Base-by-base conservation (phyloP, 371 early-diverging fungal species). In the Lichtheimia corymbifera region DNA sequence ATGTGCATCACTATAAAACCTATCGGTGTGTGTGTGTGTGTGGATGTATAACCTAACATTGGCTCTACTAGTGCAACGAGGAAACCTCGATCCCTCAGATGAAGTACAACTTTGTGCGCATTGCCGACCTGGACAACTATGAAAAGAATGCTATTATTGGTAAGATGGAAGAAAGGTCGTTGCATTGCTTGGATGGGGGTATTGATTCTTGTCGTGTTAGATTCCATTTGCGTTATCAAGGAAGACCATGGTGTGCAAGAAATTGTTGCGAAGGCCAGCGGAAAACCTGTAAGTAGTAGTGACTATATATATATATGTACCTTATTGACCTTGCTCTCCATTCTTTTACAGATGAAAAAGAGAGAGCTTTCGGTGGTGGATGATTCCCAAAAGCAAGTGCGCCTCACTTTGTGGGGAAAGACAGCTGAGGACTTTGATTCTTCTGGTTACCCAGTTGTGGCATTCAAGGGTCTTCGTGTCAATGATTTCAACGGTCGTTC, bases 391-490 rank as follows among this genome's bases (percentile, higher is more conserved):
- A 90, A 74, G 55, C 74, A 82, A n/a, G 87, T 95, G 24, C 81
- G 90, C 5, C 52, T 92, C 25, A 97, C 98, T 7, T 76, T 99
- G 47, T 99, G 99, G 98, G 98, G 93, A 41, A 58, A 77, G 6
- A 79, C 83, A 17, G 98, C 97, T 0, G 89, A 92, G 57, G 74
- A 78, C 0, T 94, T 90, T 61, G 68, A 72, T 45, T 44, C 71
- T 1, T 71, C 65, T 24, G 70, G 67, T 14, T 58, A 74, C 18
- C 85, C 95, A 3, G 84, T 98, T 1, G 61, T 97, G 59, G 92
- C 93, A 4, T 79, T 93, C 64, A 94, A 95, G 73, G 91, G 91
- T 5, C 87, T 80, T 24, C 84, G 91, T 50, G 91, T 99, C 53
- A 82, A 83, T 56, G 97, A 98, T 62, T 99, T 87, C 72, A 86